Evolutionary conservation across 768 basidiomycete species (phyloP).

Genomic region (Podaxis sp.): DNA sequence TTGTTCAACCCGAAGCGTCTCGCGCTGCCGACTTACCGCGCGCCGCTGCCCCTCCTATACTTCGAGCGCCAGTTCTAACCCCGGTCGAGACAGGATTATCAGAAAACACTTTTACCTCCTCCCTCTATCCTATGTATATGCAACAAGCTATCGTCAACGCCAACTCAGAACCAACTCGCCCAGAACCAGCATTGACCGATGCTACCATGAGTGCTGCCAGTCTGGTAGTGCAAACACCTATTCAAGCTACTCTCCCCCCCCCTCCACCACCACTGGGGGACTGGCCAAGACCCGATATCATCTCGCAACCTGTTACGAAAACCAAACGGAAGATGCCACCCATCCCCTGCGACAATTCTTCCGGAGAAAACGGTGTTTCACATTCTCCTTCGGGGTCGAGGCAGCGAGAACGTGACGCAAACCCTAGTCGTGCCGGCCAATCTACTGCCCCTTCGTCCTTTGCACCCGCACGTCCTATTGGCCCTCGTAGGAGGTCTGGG

Average conservation of each 20-base stretch:
- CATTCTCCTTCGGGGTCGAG: not conserved
- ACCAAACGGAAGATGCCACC: slow-evolving; percentile 23
- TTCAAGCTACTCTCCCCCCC: slow-evolving; percentile 19
- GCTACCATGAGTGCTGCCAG: slow-evolving; percentile 16
- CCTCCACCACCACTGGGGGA: slow-evolving; percentile 45
- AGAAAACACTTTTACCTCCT: slow-evolving; percentile 14
- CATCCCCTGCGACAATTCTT: not conserved
- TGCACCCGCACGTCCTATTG: not conserved
- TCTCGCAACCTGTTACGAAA: slow-evolving; percentile 24
- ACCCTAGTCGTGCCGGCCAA: not conserved
- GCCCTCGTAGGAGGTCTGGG: slow-evolving; percentile 6
- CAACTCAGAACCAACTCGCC: slow-evolving; percentile 16
- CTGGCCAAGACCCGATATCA: slow-evolving; percentile 48
- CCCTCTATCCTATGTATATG: slow-evolving; percentile 29
- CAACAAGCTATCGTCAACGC: slow-evolving; percentile 10
- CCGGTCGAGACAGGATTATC: not conserved
- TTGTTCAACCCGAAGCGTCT: not conserved
- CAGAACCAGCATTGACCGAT: slow-evolving; percentile 24
- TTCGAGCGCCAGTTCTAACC: not conserved
- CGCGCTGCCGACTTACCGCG: not conserved
- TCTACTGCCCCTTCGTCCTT: not conserved
- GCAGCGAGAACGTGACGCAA: not conserved
- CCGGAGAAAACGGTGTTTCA: not conserved
- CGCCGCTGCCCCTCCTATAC: slow-evolving; percentile 2
- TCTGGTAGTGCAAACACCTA: slow-evolving; percentile 17